Evolutionary conservation across 371 early-diverging fungal genomes (phyloP).

Genomic region (Apophysomyces ossiformis): DNA sequence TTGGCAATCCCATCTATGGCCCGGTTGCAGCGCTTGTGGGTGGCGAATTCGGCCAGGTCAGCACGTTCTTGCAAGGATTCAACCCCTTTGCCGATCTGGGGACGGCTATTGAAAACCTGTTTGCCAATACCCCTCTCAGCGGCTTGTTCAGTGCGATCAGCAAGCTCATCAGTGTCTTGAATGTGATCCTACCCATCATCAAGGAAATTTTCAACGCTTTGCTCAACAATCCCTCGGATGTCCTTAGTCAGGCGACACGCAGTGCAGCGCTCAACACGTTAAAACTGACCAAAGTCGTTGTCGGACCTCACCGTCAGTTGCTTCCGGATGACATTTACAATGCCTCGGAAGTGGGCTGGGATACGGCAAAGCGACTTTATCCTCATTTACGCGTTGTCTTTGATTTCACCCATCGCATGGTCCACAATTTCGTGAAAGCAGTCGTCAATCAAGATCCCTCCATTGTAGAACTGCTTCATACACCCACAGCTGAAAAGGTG

Average conservation of each 20-base stretch:
- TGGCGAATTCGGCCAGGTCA: neutral
- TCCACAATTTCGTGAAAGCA: neutral
- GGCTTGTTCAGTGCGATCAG: neutral
- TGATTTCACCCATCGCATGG: neutral
- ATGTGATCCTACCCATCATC: neutral
- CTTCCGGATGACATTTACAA: neutral
- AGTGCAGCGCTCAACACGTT: neutral
- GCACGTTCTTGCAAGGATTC: neutral
- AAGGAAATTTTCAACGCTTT: neutral
- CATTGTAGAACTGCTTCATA: neutral
- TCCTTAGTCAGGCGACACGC: neutral
- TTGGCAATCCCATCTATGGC: neutral
- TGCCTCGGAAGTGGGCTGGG: neutral
- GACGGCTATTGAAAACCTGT: neutral
- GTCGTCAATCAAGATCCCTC: slow-evolving; percentile 2
- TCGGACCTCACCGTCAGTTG: slow-evolving; percentile 1
- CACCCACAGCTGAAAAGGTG: slow-evolving; percentile 1
- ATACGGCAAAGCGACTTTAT: neutral
- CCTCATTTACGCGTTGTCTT: neutral
- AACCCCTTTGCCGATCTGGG: neutral
- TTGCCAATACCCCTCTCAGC: neutral
- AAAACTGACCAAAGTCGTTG: neutral
- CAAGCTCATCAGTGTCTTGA: neutral
- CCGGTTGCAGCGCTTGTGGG: neutral
- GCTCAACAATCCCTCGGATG: neutral